Evolutionary conservation across 1,284 basidiomycete species (phyloP).

Genomic region (Ceratobasidium sp.): DNA sequence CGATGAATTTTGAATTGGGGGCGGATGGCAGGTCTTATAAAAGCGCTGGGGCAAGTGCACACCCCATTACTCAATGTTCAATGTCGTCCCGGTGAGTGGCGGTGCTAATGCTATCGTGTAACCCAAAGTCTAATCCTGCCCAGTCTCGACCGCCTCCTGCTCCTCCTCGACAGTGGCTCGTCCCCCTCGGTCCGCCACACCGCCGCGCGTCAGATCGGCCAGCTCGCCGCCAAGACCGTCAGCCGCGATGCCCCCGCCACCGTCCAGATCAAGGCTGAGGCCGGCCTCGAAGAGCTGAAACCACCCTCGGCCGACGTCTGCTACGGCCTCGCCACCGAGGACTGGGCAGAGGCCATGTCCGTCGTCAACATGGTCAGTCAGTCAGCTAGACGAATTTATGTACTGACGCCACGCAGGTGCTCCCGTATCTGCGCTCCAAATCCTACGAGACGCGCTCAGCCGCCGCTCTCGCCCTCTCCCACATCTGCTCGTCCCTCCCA

Average conservation of each 20-base stretch:
- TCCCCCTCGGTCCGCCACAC: constrained; percentile 85
- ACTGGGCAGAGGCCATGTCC: constrained; percentile 82
- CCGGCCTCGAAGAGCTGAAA: constrained; percentile 51
- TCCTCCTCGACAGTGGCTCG: constrained; percentile 89
- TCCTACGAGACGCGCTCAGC: constrained; percentile 86
- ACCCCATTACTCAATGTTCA: constrained; percentile 11
- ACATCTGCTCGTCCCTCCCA: constrained; percentile 84
- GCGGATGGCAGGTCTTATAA: constrained; percentile 33
- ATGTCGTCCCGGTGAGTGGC: constrained; percentile 40
- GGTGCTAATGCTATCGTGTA: constrained; percentile 22
- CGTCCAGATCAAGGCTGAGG: constrained; percentile 55
- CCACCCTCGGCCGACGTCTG: constrained; percentile 35
- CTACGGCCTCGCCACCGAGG: constrained; percentile 62
- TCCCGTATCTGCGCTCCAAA: constrained; percentile 88
- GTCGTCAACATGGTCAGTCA: constrained; percentile 76
- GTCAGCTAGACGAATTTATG: neutral
- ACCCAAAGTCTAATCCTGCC: constrained; percentile 11
- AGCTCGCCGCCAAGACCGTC: constrained; percentile 83
- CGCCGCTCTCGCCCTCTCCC: constrained; percentile 83
- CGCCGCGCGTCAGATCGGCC: constrained; percentile 91
- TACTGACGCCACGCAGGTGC: constrained; percentile 60
- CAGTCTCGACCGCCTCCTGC: constrained; percentile 91
- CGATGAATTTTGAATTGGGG: constrained; percentile 22
- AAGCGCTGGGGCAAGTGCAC: constrained; percentile 14
- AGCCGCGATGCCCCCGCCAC: constrained; percentile 63